Conservation (phyloP, 768 basidiomycete genomes). For the Mycena vulgaris region DNA sequence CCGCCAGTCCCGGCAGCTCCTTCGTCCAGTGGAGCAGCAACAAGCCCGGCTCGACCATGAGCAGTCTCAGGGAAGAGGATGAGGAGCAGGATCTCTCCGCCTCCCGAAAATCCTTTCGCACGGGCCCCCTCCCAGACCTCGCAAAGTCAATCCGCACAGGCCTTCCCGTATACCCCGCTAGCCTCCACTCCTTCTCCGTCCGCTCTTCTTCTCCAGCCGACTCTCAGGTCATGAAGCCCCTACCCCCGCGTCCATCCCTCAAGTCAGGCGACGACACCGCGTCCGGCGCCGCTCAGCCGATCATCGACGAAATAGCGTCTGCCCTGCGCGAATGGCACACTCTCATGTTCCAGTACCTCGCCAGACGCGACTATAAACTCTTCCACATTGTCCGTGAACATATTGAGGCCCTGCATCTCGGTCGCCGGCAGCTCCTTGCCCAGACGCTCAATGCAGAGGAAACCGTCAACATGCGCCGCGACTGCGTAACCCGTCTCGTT, state of each 20-base stretch:
- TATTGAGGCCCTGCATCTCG: slow-evolving; percentile 92
- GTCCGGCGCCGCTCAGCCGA: slow-evolving; percentile 86
- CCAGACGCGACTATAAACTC: slow-evolving; percentile 88
- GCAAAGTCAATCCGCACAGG: slow-evolving; percentile 81
- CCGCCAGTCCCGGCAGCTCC: slow-evolving; percentile 62
- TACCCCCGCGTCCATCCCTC: slow-evolving; percentile 93
- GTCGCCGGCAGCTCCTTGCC: slow-evolving; percentile 91
- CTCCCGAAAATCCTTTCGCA: slow-evolving; percentile 75
- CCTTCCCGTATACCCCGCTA: slow-evolving; percentile 80
- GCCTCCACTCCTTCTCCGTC: slow-evolving; percentile 63
- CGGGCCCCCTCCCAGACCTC: slow-evolving; percentile 83
- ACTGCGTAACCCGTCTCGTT: slow-evolving; percentile 91
- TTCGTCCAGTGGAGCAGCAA: slow-evolving; percentile 61
- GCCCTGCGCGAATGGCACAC: slow-evolving; percentile 97
- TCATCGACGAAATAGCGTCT: slow-evolving; percentile 97
- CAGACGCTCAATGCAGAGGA: slow-evolving; percentile 92
- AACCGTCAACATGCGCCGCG: slow-evolving; percentile 82
- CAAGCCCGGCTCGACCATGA: slow-evolving; percentile 64
- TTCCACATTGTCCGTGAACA: slow-evolving; percentile 91
- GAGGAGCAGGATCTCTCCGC: slow-evolving; percentile 61
- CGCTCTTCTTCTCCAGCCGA: slow-evolving; percentile 77
- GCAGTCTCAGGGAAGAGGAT: slow-evolving; percentile 75
- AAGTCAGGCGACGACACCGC: slow-evolving; percentile 96
- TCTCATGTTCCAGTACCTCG: slow-evolving; percentile 92
- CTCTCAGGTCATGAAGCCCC: slow-evolving; percentile 76